Base-by-base conservation (phyloP, 2,329 filamentous ascomycete species). In the Dendryphion nanum region DNA sequence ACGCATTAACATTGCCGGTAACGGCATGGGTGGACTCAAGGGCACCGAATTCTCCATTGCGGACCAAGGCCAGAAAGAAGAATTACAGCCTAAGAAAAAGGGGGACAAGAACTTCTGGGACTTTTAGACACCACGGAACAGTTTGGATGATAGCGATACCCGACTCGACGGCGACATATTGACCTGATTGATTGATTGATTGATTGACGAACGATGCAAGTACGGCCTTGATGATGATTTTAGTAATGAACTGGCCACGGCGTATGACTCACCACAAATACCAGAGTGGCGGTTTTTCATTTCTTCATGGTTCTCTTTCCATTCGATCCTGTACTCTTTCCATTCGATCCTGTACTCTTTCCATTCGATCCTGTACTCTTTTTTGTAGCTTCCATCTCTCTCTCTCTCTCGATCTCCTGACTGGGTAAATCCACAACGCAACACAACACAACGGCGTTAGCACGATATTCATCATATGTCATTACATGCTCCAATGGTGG, bases 21-120 rank as follows among this genome's bases (percentile, higher is more conserved):
- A 69, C 33, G 66, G 66, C n/a, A 69, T 68, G 65, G 65, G 66
- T 3, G 64, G 66, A 1, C 53, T 57, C 30, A 67, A 64, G 44
- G 61, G 51, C 24, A 39, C 55, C 5, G 63, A 47, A 44, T 75
- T 71, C 70, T 57, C 51, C 1, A 59, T 72, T 47, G 69, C 63
- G 18, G 66, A 67, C 46, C 64, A 70, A 5, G 53, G 47, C 19
- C 53, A 51, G 26, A 55, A 46, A 26, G 23, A 26, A n/a, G n/a
- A n/a, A n/a, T n/a, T n/a, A n/a, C n/a, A n/a, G n/a, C n/a, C n/a
- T 5, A 21, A 30, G 18, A 32, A 41, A 14, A 37, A 45, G 23
- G 44, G 43, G 39, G 45, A 39, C 15, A 54, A 51, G 35, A 40
- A 37, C 12, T 53, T 61, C 42, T 64, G 60, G 60, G 58, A 64